Base-by-base conservation (phyloP, 129 eudicot species). In the Lactuca sativa region DNA sequence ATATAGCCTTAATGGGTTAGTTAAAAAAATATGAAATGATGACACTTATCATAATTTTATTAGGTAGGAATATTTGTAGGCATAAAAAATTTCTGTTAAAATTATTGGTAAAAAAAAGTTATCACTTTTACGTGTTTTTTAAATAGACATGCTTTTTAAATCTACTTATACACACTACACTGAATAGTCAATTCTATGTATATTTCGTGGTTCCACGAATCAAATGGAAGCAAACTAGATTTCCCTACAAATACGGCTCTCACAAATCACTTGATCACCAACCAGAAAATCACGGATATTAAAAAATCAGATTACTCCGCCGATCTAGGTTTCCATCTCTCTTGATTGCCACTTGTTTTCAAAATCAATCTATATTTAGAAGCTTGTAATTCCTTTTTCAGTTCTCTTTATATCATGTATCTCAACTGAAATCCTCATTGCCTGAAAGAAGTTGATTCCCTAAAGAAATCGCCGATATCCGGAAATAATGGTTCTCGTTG, bases 261-360 rank as follows among this genome's bases (percentile, higher is more conserved):
- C 48, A 15, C 9, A 0, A 44, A 43, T 70, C 44, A 4, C 54
- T 66, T 66, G 15, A 59, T 59, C 76, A 69, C 48, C 72, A 77
- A 62, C 70, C 78, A 66, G 33, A 71, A 81, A 82, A 91, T 83
- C 64, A 82, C 84, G 63, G 97, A 88, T 77, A 76, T 82, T 40
- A 91, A 87, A 79, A 85, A 84, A 62, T 82, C 86, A 73, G 86
- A 81, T 79, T 60, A 64, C 72, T 18, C 77, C 72, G 14, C 67
- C 71, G 72, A 91, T 87, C 86, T 78, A 59, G 89, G 88, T 73
- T 61, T 74, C 37, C 52, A n/a, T 32, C n/a, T 30, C 71, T 16
- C 54, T 15, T 40, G 48, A 31, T 59, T 53, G 38, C 60, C 63
- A 71, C 62, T 73, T 14, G 61, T 38, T 47, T 72, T 66, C 59